A percentile compares a stretch with the other conserved stretches of the same genome.
Conservation (phyloP, 352 stramenopile species). For the Globisporangium sylvaticum region DNA sequence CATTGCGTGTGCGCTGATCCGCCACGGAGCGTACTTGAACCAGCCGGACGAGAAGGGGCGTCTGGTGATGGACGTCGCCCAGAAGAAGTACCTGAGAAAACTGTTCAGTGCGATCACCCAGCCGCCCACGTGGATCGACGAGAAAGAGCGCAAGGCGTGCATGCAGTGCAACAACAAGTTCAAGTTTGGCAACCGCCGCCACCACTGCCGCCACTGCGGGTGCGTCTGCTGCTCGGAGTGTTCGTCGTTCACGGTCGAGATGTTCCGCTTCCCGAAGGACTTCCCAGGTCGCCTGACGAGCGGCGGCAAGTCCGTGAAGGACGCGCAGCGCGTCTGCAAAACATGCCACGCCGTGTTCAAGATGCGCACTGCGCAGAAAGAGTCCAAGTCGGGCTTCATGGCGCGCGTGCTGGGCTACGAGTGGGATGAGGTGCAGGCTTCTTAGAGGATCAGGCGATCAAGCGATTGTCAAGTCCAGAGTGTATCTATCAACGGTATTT, state of each 20-base stretch:
- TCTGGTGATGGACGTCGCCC: constrained; percentile 71
- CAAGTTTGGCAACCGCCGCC: constrained; percentile 75
- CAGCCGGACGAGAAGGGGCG: constrained; percentile 63
- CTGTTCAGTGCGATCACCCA: constrained; percentile 74
- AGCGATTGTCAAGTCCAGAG: background rate
- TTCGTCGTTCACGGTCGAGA: constrained; percentile 72
- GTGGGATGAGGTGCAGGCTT: constrained; percentile 73
- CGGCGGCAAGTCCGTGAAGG: constrained; percentile 67
- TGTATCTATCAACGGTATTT: constrained; percentile 19
- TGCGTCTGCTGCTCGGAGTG: constrained; percentile 85
- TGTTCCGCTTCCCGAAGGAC: constrained; percentile 81
- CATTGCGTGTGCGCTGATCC: constrained; percentile 68
- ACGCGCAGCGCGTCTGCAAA: constrained; percentile 77
- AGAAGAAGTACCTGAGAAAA: constrained; percentile 81
- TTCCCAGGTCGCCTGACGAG: constrained; percentile 66
- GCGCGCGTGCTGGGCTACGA: constrained; percentile 79
- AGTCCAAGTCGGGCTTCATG: constrained; percentile 84
- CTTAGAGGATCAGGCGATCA: constrained; percentile 1
- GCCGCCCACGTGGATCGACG: constrained; percentile 77
- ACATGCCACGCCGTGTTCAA: constrained; percentile 87
- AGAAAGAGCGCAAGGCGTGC: constrained; percentile 65
- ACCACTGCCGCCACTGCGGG: constrained; percentile 85
- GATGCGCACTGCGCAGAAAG: constrained; percentile 73
- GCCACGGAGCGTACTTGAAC: constrained; percentile 70
- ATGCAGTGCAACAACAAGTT: constrained; percentile 73